Conservation (phyloP, 148 eudicot genomes). For the Chenopodium berlandieri region DNA sequence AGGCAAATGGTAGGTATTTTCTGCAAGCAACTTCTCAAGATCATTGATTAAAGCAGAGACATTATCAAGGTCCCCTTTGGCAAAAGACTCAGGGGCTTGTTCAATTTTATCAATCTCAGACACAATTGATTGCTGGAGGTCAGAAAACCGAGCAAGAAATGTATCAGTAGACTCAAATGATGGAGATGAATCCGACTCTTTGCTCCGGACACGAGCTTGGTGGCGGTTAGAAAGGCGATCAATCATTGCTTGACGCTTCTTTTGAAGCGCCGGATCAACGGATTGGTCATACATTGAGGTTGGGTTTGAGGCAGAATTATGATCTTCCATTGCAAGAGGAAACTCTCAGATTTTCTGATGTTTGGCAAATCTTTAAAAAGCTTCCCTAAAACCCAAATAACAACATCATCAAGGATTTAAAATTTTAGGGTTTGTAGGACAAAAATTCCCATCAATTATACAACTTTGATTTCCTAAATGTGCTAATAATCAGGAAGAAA, state of each 20-base stretch:
- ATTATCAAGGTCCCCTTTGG: slow-evolving; percentile 37
- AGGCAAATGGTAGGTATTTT: slow-evolving; percentile 69
- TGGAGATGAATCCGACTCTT: slow-evolving; percentile 32
- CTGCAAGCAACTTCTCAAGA: slow-evolving; percentile 68
- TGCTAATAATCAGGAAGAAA: too few species aligned
- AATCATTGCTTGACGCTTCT: slow-evolving; percentile 69
- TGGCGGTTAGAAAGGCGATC: slow-evolving; percentile 69
- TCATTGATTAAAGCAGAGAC: slow-evolving; percentile 48
- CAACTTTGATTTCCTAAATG: background rate
- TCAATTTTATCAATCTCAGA: slow-evolving; percentile 39
- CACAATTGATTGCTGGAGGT: slow-evolving; percentile 51
- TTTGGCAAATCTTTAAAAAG: background rate
- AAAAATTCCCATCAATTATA: background rate
- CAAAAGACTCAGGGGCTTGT: slow-evolving; percentile 31
- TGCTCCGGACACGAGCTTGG: slow-evolving; percentile 37
- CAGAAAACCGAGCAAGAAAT: slow-evolving; percentile 54
- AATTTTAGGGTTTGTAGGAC: background rate
- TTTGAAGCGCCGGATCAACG: slow-evolving; percentile 22
- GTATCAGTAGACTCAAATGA: slow-evolving; percentile 54
- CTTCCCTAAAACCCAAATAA: background rate
- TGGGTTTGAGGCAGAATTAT: slow-evolving; percentile 14
- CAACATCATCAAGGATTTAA: slow-evolving; percentile 8
- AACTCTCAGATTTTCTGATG: background rate
- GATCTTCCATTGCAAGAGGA: slow-evolving; percentile 23
- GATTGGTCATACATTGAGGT: slow-evolving; percentile 10